phyloP scores from a whole-genome alignment of 2,329 filamentous ascomycete species.

The Eurotiales sp. region DNA sequence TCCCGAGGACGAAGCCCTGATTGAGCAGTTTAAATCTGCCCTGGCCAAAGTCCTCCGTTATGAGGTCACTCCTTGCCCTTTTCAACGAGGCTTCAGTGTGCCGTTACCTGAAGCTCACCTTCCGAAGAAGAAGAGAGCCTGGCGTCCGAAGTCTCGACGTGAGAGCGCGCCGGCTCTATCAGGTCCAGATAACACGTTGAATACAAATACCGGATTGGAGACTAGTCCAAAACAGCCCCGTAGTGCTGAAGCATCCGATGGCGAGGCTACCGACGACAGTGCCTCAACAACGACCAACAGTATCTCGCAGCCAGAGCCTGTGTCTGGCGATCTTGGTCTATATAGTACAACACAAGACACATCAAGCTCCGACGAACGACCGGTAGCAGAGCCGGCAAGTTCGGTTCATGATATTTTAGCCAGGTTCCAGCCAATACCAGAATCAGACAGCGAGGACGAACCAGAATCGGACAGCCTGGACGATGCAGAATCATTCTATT shows the following conservation, averaged over 20 bases:
- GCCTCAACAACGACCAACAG: constrained; percentile 23
- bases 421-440: constrained; percentile 33
- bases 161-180: constrained; percentile 27
- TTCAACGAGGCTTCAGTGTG: constrained; percentile 71
- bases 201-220: constrained; percentile 16
- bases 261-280: constrained; percentile 30
- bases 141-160: constrained; percentile 58
- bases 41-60: constrained; percentile 73
- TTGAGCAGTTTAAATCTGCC: constrained; percentile 65
- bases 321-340: constrained; percentile 15
- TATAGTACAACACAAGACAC: constrained; percentile 15
- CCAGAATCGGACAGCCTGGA: constrained; percentile 25
- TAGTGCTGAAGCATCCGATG: constrained; percentile 32
- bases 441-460: constrained; percentile 24
- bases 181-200: constrained; percentile 16
- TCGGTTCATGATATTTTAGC: constrained; percentile 36
- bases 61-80: constrained; percentile 84
- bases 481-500: constrained; percentile 44
- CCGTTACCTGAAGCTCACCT: constrained; percentile 65
- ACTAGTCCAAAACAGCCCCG: constrained; percentile 24
- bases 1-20: constrained; percentile 60
- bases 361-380: constrained; percentile 18
- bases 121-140: constrained; percentile 64
- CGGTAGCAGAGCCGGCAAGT: constrained; percentile 27
- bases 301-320: neutral